A percentile compares a stretch with the other conserved stretches of the same genome.
phyloP scores from a whole-genome alignment of 768 basidiomycete species.

The Mycena chlorophos region DNA sequence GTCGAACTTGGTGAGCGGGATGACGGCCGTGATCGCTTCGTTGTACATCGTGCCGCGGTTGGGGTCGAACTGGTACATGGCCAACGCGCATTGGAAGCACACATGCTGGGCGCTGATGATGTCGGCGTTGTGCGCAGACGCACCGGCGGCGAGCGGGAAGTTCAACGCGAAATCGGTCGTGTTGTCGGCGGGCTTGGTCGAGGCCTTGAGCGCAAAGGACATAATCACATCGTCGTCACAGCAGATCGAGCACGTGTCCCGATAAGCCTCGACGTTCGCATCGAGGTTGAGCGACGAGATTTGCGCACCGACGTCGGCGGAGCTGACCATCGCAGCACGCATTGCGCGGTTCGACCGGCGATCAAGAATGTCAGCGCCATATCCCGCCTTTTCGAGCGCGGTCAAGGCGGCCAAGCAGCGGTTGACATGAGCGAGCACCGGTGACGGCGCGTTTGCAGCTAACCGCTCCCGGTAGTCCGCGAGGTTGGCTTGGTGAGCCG shows the following conservation, averaged over 20 bases:
- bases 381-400: slow-evolving; percentile 19
- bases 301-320: slow-evolving; percentile 16
- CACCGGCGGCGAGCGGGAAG: slow-evolving; percentile 20
- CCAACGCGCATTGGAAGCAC: slow-evolving; percentile 22
- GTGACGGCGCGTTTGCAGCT: slow-evolving; percentile 4
- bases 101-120: slow-evolving; percentile 21
- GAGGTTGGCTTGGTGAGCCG: slow-evolving; percentile 17
- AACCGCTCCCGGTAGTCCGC: slow-evolving; percentile 14
- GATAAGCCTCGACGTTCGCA: slow-evolving; percentile 15
- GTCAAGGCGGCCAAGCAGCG: slow-evolving; percentile 14
- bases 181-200: slow-evolving; percentile 17
- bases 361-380: slow-evolving; percentile 20
- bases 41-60: slow-evolving; percentile 20
- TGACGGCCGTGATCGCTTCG: slow-evolving; percentile 19
- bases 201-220: slow-evolving; percentile 19
- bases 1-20: slow-evolving; percentile 18
- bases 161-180: slow-evolving; percentile 21
- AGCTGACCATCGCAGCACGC: slow-evolving; percentile 17
- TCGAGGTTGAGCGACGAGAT: slow-evolving; percentile 16
- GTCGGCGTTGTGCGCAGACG: slow-evolving; percentile 9
- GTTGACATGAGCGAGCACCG: slow-evolving; percentile 17
- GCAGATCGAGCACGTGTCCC: slow-evolving; percentile 18
- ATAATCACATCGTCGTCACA: slow-evolving; percentile 20
- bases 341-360: slow-evolving; percentile 22
- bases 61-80: slow-evolving; percentile 20